A percentile compares a stretch with the other conserved stretches of the same genome.
These are phyloP conservation scores for Posidonia australis DNA, from an alignment of 106 monocot genomes.

Conservation along the genomic window DNA sequence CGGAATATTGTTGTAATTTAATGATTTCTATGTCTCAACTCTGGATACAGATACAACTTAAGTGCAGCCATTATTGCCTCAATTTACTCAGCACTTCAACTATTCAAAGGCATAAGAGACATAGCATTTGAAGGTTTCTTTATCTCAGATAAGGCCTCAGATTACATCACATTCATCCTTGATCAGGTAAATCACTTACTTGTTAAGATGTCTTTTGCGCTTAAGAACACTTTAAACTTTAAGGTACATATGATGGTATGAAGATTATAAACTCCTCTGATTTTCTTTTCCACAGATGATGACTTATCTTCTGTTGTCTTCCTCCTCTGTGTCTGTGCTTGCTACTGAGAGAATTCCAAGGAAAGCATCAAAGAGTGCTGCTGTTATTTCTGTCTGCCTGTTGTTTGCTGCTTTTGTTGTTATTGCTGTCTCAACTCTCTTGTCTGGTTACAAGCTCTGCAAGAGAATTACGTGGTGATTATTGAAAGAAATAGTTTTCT, in stretches of 20 bases:
- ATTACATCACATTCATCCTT: slow-evolving; percentile 14
- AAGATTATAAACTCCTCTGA: not conserved
- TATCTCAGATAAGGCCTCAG: slow-evolving; percentile 1
- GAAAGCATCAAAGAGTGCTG: not conserved
- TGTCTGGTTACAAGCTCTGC: slow-evolving; percentile 11
- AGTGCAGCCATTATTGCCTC: not conserved
- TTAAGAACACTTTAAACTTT: too few relatives aligned
- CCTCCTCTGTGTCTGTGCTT: slow-evolving; percentile 7
- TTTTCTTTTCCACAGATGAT: not conserved
- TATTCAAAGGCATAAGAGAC: slow-evolving; percentile 8
- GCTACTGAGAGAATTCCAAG: not conserved
- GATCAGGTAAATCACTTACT: slow-evolving; percentile 8
- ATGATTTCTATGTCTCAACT: not conserved
- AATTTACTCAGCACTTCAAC: slow-evolving; percentile 10
- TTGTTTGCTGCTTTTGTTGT: slow-evolving; percentile 3
- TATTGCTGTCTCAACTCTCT: not conserved
- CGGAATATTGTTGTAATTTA: too few relatives aligned
- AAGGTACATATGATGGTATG: too few relatives aligned
- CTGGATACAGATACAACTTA: not conserved
- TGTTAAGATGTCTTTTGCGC: not conserved
- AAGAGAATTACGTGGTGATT: slow-evolving; percentile 11
- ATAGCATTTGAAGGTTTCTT: slow-evolving; percentile 8
- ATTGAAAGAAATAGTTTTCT: too few relatives aligned
- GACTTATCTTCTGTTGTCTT: slow-evolving; percentile 5
- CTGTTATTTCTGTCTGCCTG: not conserved